phyloP scores from a whole-genome alignment of 2,329 filamentous ascomycete species.

The Apiospora kogelbergensis region DNA sequence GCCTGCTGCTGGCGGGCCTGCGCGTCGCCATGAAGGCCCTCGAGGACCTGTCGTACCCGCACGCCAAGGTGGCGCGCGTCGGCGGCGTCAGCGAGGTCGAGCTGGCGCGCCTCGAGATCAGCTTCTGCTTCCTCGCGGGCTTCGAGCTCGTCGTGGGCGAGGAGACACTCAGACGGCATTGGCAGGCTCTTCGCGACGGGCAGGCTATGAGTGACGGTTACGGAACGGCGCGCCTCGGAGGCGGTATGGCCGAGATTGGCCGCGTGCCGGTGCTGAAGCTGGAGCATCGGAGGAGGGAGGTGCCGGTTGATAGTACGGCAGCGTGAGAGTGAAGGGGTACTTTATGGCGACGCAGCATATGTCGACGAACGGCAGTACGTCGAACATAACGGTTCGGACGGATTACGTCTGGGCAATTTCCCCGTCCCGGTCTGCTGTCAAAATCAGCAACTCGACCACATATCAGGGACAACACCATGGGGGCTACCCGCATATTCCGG shows the following conservation, averaged over 20 bases:
- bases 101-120: conserved; percentile 82
- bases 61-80: conserved; percentile 80
- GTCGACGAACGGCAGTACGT: no score
- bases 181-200: conserved; percentile 52
- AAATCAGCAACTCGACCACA: background rate
- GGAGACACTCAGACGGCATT: conserved; percentile 62
- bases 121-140: conserved; percentile 82
- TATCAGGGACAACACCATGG: background rate
- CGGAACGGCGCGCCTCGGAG: background rate
- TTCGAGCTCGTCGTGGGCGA: conserved; percentile 73
- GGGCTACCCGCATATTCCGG: no score
- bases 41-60: conserved; percentile 88
- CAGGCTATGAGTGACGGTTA: background rate
- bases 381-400: no score
- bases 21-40: conserved; percentile 90
- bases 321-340: background rate
- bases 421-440: no score
- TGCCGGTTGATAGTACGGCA: background rate
- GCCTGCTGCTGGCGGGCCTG: conserved; percentile 79
- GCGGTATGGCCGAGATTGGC: conserved; percentile 9
- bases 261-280: conserved; percentile 15
- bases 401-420: no score
- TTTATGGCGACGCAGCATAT: background rate
- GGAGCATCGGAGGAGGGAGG: conserved; percentile 11
- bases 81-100: conserved; percentile 84